Evolutionary conservation across 371 early-diverging fungal species (phyloP).

Genomic region (Gilbertella persicaria): DNA sequence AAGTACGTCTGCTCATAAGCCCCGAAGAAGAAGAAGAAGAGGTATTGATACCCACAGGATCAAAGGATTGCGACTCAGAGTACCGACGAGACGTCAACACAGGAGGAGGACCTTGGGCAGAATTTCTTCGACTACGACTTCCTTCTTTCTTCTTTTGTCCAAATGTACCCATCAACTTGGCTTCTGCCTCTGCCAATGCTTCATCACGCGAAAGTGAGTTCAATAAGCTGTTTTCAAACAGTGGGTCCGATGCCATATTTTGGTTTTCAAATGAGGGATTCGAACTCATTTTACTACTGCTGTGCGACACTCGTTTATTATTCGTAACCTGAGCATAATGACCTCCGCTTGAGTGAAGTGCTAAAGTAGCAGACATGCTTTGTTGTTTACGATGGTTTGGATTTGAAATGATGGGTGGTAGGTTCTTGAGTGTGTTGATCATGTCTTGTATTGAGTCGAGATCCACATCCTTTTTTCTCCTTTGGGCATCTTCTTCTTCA

Average conservation of each 20-base stretch:
- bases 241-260: neutral
- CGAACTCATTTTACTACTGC: neutral
- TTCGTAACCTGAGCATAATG: neutral
- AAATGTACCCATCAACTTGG: slow-evolving; percentile 55
- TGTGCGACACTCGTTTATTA: slow-evolving; percentile 16
- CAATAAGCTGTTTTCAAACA: slow-evolving; percentile 2
- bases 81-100: slow-evolving; percentile 25
- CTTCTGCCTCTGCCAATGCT: slow-evolving; percentile 53
- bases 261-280: neutral
- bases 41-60: neutral
- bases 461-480: slow-evolving; percentile 21
- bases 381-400: slow-evolving; percentile 35
- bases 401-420: slow-evolving; percentile 41
- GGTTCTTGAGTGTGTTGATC: slow-evolving; percentile 54
- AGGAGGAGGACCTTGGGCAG: slow-evolving; percentile 5
- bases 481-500: slow-evolving; percentile 32
- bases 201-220: slow-evolving; percentile 33
- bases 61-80: slow-evolving; percentile 34
- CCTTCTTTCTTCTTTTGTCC: neutral
- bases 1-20: slow-evolving; percentile 7
- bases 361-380: slow-evolving; percentile 27
- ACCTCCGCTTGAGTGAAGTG: neutral
- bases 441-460: slow-evolving; percentile 56
- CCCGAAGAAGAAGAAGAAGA: slow-evolving; percentile 3
- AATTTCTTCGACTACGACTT: slow-evolving; percentile 2